Evolutionary conservation across 257 asterid species (phyloP), one percentile per base, ranked within the genome.

Genomic region (Henckelia pumila): DNA sequence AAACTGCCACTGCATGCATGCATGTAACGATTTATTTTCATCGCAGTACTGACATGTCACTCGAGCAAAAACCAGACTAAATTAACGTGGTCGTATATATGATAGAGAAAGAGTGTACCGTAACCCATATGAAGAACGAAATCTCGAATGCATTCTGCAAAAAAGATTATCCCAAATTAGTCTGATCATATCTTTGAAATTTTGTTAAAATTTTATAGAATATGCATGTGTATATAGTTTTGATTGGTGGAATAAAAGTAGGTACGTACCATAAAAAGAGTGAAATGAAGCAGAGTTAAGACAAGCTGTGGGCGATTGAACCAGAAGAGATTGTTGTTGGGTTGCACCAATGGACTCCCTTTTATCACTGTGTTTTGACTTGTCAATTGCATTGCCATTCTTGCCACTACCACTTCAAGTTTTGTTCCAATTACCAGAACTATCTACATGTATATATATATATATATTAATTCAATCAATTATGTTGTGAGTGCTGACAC

Each of bases 41-140:
- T n/a, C 11, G 0, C 3, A 26, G 29, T 26, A 26, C 29, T 26
- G 28, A 26, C 29, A 26, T 26, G 29, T 26, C 5, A 5, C 4
- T 26, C 4, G 3, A 26, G 29, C 4, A 26, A 26, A 26, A 26
- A 26, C 4, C 29, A 26, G 30, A 28, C 30, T 28, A 28, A 28
- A 28, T 3, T n/a, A n/a, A n/a, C n/a, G n/a, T n/a, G n/a, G 5
- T 28, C 30, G 5, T 28, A n/a, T 3, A 0, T 4, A 28, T 28
- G 30, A 3, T 4, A 28, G 30, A 28, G 30, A 28, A 28, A 28
- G 30, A 5, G 30, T 23, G 59, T 80, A 86, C 92, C 92, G 90
- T 82, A 26, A 83, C 92, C 95, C 95, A 89, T 30, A 85, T 21
- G 85, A 87, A 82, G 85, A 89, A 89, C 5, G 95, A 75, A 25